phyloP scores from a whole-genome alignment of 176 grass and related monocot species.

The Leersia perrieri region DNA sequence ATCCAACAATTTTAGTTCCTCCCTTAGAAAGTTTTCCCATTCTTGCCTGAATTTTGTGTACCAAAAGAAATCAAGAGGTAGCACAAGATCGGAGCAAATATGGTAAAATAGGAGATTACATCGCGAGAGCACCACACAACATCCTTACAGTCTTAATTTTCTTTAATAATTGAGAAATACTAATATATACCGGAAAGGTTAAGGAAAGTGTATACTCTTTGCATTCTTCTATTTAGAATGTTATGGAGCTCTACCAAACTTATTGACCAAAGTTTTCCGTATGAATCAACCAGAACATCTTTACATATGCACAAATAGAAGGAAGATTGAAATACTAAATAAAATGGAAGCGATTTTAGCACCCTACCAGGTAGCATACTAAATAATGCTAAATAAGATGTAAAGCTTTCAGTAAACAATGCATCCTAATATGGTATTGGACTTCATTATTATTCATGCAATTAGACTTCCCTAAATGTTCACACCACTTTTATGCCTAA shows the following conservation, averaged over 20 bases:
- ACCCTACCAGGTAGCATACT: neutral
- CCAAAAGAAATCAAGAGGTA: slow-evolving; percentile 34
- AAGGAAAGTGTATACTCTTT: neutral
- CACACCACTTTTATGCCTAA: neutral
- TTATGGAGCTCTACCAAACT: neutral
- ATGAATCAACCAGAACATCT: slow-evolving; percentile 1
- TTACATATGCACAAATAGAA: neutral
- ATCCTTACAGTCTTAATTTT: neutral
- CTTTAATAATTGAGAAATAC: slow-evolving; percentile 7
- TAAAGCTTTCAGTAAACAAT: neutral
- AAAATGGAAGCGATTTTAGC: neutral
- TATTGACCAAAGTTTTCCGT: slow-evolving; percentile 3
- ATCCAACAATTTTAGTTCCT: slow-evolving; percentile 60
- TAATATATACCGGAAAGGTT: neutral
- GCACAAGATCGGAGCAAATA: slow-evolving; percentile 16
- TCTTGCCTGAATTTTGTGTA: slow-evolving; percentile 60
- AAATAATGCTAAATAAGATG: neutral
- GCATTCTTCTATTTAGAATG: neutral
- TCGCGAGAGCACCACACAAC: neutral
- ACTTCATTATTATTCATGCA: slow-evolving; percentile 5
- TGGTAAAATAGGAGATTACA: neutral
- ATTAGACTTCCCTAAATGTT: neutral
- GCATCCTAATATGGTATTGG: neutral
- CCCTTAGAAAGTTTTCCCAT: slow-evolving; percentile 72
- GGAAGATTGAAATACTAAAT: neutral